These are phyloP conservation scores for Chlorella variabilis DNA, from an alignment of 163 green algal genomes.

Conservation along the genomic window DNA sequence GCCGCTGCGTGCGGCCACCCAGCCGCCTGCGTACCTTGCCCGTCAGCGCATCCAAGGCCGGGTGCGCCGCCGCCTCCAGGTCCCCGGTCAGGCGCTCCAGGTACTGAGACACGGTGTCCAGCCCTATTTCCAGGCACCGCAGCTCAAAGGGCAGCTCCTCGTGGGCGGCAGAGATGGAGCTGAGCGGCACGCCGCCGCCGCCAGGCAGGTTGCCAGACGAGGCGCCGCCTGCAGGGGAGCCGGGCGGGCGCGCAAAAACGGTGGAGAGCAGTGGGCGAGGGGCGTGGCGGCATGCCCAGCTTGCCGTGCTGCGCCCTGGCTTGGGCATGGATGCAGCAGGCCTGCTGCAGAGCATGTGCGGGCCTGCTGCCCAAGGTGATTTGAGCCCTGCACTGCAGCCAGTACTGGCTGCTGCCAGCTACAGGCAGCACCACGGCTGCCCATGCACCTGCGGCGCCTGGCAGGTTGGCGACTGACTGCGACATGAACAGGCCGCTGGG, in stretches of 20 bases:
- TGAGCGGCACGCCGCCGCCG: not conserved
- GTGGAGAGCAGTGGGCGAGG: too few species aligned
- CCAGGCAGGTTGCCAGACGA: not conserved
- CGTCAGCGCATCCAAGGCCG: constrained; percentile 83
- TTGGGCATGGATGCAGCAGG: too few species aligned
- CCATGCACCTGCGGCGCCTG: not conserved
- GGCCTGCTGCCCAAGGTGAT: too few species aligned
- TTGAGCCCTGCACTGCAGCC: too few species aligned
- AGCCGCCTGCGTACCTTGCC: constrained; percentile 58
- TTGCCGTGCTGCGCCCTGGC: too few species aligned
- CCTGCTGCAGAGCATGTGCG: too few species aligned
- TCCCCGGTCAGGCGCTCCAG: constrained; percentile 68
- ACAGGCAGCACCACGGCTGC: not conserved
- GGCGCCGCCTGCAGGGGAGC: not conserved
- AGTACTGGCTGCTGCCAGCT: too few species aligned
- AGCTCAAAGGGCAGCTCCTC: constrained; percentile 68
- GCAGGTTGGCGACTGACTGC: not conserved
- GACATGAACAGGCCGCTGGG: constrained; percentile 27
- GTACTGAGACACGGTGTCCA: constrained; percentile 76
- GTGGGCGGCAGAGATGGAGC: not conserved
- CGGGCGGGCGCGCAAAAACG: too few species aligned
- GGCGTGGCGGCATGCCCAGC: too few species aligned
- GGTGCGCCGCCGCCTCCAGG: constrained; percentile 82
- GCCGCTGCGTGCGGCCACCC: too few species aligned
- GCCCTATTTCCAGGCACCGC: constrained; percentile 81